These are phyloP conservation scores for Mychonastes homosphaera DNA, from an alignment of 139 green algal genomes.

Conservation along the genomic window DNA sequence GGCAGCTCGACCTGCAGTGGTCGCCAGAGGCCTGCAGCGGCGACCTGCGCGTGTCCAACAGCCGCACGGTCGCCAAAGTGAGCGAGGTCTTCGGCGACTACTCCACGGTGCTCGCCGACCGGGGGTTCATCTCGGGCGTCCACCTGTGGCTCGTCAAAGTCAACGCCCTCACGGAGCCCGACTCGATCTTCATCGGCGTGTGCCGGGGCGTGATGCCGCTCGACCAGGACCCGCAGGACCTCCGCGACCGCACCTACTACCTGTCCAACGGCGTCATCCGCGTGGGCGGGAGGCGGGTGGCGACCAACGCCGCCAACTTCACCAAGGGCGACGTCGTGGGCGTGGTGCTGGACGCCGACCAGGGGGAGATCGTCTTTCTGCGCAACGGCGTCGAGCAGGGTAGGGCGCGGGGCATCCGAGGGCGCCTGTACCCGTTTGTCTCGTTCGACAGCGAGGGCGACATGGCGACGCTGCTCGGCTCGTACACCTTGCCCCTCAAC, in stretches of 20 bases:
- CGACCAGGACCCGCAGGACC: constrained; percentile 46
- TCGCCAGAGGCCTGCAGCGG: constrained; percentile 36
- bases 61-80: constrained; percentile 37
- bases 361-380: constrained; percentile 24
- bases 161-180: constrained; percentile 45
- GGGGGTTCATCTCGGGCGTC: constrained; percentile 48
- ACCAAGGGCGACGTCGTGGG: constrained; percentile 45
- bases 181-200: constrained; percentile 53
- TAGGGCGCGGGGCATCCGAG: constrained; percentile 43
- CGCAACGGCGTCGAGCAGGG: constrained; percentile 32
- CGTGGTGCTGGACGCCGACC: constrained; percentile 48
- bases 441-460: constrained; percentile 48
- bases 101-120: constrained; percentile 40
- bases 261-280: constrained; percentile 48
- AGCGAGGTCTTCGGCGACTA: constrained; percentile 51
- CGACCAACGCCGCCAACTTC: constrained; percentile 44
- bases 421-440: constrained; percentile 47
- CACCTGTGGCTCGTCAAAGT: constrained; percentile 53
- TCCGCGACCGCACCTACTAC: constrained; percentile 42
- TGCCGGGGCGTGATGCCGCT: constrained; percentile 49
- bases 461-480: constrained; percentile 40
- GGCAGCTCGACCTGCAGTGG: constrained; percentile 45
- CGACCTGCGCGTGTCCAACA: constrained; percentile 35
- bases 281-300: constrained; percentile 39
- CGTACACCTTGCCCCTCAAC: constrained; percentile 42